phyloP scores from a whole-genome alignment of 805 yeast species.

The Wickerhamomyces queroliae region DNA sequence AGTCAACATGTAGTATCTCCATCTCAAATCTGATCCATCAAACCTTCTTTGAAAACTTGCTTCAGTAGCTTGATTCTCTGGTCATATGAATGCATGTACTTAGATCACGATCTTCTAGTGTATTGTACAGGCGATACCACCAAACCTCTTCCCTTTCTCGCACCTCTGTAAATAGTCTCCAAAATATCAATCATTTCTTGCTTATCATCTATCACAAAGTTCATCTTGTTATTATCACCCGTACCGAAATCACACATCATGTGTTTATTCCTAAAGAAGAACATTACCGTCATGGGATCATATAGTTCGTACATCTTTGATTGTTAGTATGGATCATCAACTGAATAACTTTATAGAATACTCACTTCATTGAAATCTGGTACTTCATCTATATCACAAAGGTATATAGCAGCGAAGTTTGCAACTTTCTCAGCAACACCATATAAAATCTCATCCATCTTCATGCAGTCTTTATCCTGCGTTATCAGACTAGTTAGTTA shows the following conservation, averaged over 20 bases:
- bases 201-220: slow-evolving; percentile 68
- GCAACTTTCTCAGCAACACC: slow-evolving; percentile 76
- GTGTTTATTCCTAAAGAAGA: slow-evolving; percentile 86
- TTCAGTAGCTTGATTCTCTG: too few species aligned
- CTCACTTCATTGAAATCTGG: slow-evolving; percentile 72
- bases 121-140: slow-evolving; percentile 64
- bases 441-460: slow-evolving; percentile 83
- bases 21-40: too few species aligned
- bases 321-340: not conserved
- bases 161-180: slow-evolving; percentile 88
- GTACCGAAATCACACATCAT: slow-evolving; percentile 99
- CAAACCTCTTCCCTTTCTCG: slow-evolving; percentile 86
- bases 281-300: slow-evolving; percentile 92
- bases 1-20: too few species aligned
- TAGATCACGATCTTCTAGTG: slow-evolving; percentile 10
- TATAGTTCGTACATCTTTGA: slow-evolving; percentile 78
- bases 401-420: slow-evolving; percentile 82
- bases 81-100: not conserved
- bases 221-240: slow-evolving; percentile 92
- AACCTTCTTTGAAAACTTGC: too few species aligned
- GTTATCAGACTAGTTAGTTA: slow-evolving; percentile 2
- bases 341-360: slow-evolving; percentile 5
- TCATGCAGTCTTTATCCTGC: slow-evolving; percentile 75
- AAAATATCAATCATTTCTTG: slow-evolving; percentile 90
- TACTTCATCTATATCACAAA: slow-evolving; percentile 85